Percentiles rank a stretch among this genome's conserved stretches.
These are phyloP conservation scores for Apophysomyces ossiformis DNA, from an alignment of 371 early-diverging fungal species.

Conservation along the genomic window DNA sequence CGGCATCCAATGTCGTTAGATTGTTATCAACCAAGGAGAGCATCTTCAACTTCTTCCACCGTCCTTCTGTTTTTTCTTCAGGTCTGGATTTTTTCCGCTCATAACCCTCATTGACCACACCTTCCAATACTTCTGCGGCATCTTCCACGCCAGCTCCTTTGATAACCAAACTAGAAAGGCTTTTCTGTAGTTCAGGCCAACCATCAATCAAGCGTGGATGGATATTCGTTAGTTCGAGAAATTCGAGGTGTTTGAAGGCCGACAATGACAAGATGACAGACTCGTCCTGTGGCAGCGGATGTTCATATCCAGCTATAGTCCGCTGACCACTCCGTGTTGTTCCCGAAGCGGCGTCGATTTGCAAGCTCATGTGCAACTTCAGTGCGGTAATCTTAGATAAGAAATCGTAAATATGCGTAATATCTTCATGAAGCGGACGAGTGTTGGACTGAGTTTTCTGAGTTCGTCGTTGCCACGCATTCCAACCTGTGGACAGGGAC, in stretches of 20 bases:
- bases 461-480: constrained; percentile 55
- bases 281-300: constrained; percentile 43
- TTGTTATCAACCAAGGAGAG: constrained; percentile 64
- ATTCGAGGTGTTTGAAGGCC: constrained; percentile 49
- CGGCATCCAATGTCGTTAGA: constrained; percentile 51
- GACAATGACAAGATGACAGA: constrained; percentile 41
- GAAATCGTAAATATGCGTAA: constrained; percentile 58
- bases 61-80: constrained; percentile 18
- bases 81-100: constrained; percentile 4
- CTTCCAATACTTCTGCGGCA: constrained; percentile 44
- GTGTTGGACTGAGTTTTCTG: constrained; percentile 27
- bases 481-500: constrained; percentile 67
- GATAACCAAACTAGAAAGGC: constrained; percentile 51
- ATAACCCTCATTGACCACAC: constrained; percentile 26
- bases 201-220: constrained; percentile 53
- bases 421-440: constrained; percentile 49
- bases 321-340: constrained; percentile 53
- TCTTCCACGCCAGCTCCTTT: constrained; percentile 54
- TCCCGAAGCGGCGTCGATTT: constrained; percentile 36
- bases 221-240: constrained; percentile 56
- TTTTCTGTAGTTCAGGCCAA: constrained; percentile 48
- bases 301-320: constrained; percentile 49
- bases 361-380: constrained; percentile 51
- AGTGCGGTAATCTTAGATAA: constrained; percentile 54
- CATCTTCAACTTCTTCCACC: constrained; percentile 54